Percentiles rank a stretch among this genome's conserved stretches.
Evolutionary conservation across 176 grass and related monocot genomes (phyloP).

Genomic region (Miscanthus lutarioriparius): DNA sequence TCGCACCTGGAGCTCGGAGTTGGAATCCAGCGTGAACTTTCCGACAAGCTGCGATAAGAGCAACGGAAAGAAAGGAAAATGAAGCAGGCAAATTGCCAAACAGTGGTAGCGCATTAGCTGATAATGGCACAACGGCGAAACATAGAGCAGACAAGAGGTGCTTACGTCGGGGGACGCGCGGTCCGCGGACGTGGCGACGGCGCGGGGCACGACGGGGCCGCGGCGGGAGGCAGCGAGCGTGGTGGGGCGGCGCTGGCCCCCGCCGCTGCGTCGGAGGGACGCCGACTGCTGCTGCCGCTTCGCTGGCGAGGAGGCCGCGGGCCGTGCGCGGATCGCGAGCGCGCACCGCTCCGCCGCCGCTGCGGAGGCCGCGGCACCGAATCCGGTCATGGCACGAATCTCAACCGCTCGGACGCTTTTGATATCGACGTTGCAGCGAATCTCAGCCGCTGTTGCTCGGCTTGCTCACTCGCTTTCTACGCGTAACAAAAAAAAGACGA

Average conservation of each 20-base stretch:
- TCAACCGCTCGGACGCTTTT: neutral
- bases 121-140: too few relatives aligned
- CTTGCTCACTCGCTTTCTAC: neutral
- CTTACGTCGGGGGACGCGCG: constrained; percentile 39
- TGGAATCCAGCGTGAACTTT: constrained; percentile 73
- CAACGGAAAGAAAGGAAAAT: neutral
- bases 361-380: constrained; percentile 29
- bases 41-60: constrained; percentile 49
- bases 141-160: neutral
- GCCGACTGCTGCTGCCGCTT: neutral
- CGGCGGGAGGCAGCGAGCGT: constrained; percentile 29
- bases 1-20: constrained; percentile 79
- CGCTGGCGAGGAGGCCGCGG: constrained; percentile 20
- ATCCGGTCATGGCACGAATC: constrained; percentile 43
- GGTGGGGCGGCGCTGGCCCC: neutral
- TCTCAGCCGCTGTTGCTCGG: neutral
- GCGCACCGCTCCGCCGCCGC: constrained; percentile 41
- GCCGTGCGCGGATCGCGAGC: constrained; percentile 41
- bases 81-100: neutral
- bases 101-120: neutral
- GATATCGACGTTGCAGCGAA: neutral
- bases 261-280: neutral
- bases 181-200: constrained; percentile 39
- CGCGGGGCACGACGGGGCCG: constrained; percentile 36
- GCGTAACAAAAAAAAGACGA: neutral